A percentile compares a stretch with the other conserved stretches of the same genome.
Conservation (phyloP, 805 yeast species). For the Sungouiella thailandica region DNA sequence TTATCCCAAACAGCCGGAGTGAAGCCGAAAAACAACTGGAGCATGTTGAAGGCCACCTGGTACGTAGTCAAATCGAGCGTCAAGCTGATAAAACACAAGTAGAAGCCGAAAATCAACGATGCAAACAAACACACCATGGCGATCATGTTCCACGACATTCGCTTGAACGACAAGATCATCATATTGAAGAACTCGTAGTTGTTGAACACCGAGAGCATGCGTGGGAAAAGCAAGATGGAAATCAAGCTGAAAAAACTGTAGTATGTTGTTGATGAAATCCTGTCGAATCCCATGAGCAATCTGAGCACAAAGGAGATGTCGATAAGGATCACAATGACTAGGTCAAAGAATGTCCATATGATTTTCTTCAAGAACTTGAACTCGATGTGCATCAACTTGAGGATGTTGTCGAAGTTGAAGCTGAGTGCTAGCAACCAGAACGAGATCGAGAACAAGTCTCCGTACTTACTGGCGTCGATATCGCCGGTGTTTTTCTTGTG, state of each 20-base stretch:
- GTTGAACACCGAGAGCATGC: constrained; percentile 46
- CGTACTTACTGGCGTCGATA: constrained; percentile 3
- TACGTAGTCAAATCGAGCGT: constrained; percentile 37
- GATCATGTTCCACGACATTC: constrained; percentile 46
- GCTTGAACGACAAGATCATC: constrained; percentile 45
- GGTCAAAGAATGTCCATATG: constrained; percentile 51
- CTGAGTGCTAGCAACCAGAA: constrained; percentile 45
- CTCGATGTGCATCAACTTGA: constrained; percentile 42
- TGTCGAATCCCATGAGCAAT: constrained; percentile 11
- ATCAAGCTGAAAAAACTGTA: constrained; percentile 35
- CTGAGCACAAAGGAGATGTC: constrained; percentile 27
- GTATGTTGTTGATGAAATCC: constrained; percentile 14
- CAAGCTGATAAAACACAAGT: constrained; percentile 47
- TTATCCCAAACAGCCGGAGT: constrained; percentile 58
- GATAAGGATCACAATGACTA: constrained; percentile 36
- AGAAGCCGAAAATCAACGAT: constrained; percentile 51
- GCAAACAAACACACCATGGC: constrained; percentile 45
- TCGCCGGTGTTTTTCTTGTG: constrained; percentile 12
- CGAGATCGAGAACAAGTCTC: constrained; percentile 22
- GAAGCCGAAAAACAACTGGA: constrained; percentile 51
- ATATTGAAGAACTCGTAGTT: constrained; percentile 48
- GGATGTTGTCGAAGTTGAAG: constrained; percentile 43
- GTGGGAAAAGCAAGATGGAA: constrained; percentile 46
- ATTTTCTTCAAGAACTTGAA: constrained; percentile 41
- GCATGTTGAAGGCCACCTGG: constrained; percentile 46